These are phyloP conservation scores for Phytophthora fragariae DNA, from an alignment of 352 stramenopile species.

Conservation along the genomic window DNA sequence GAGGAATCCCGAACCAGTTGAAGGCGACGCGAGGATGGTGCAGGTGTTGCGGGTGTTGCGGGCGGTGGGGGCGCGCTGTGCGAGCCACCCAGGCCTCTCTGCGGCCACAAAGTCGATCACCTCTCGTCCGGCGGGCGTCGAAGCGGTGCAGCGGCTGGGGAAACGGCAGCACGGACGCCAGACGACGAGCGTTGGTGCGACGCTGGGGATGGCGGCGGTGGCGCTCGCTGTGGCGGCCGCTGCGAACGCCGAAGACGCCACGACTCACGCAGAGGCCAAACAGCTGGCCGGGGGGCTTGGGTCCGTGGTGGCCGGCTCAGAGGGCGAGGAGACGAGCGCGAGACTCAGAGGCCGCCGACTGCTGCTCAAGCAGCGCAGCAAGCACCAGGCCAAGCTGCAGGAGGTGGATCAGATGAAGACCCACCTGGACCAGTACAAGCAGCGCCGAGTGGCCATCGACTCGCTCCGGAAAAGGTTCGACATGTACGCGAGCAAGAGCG, in stretches of 20 bases:
- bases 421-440: constrained; percentile 74
- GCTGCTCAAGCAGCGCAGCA: constrained; percentile 69
- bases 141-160: not conserved
- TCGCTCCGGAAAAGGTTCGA: constrained; percentile 66
- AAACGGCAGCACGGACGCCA: not conserved
- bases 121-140: not conserved
- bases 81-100: not conserved
- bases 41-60: constrained; percentile 1
- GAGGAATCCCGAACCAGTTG: not conserved
- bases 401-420: constrained; percentile 74
- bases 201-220: constrained; percentile 16
- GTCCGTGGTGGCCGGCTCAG: not conserved
- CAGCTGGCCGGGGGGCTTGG: constrained; percentile 14
- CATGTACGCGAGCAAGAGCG: constrained; percentile 59
- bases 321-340: constrained; percentile 30
- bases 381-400: constrained; percentile 65
- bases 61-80: constrained; percentile 7
- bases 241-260: constrained; percentile 9
- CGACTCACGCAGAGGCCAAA: constrained; percentile 15
- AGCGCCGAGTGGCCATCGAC: constrained; percentile 40
- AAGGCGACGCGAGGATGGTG: not conserved
- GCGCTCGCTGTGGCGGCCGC: constrained; percentile 19
- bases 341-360: constrained; percentile 37
- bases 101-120: not conserved
- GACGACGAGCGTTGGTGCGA: not conserved